A percentile compares a stretch with the other conserved stretches of the same genome.
These are phyloP conservation scores for Vairimorpha apis DNA, from an alignment of 371 early-diverging fungal species.

Conservation along the genomic window DNA sequence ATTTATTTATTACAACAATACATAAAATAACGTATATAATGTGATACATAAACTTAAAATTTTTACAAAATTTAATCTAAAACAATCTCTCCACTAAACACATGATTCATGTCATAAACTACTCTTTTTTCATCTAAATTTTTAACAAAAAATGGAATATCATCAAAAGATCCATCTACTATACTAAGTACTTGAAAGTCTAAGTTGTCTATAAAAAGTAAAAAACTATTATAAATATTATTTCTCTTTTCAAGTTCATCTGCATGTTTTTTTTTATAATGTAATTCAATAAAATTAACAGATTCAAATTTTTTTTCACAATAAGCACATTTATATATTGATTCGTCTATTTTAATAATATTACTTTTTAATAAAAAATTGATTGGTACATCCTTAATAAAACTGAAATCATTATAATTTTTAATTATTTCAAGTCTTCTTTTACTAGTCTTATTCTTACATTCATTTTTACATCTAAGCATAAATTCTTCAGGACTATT, in stretches of 20 bases:
- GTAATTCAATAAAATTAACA: conserved; percentile 17
- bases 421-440: conserved; percentile 19
- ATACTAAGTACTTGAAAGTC: conserved; percentile 10
- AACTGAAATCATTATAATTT: conserved; percentile 7
- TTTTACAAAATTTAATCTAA: too few species aligned
- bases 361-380: conserved; percentile 20
- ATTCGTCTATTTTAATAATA: conserved; percentile 26
- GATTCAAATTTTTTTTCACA: conserved; percentile 30
- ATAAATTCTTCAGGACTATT: conserved; percentile 13
- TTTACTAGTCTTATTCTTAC: background rate
- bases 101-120: conserved; percentile 28
- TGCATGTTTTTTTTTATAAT: conserved; percentile 23
- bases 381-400: conserved; percentile 1
- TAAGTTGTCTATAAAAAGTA: conserved; percentile 6
- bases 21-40: too few species aligned
- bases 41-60: too few species aligned
- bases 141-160: conserved; percentile 15
- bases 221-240: conserved; percentile 16
- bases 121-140: conserved; percentile 10
- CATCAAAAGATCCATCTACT: conserved; percentile 20
- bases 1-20: too few species aligned
- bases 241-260: conserved; percentile 16
- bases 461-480: conserved; percentile 16
- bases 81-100: conserved; percentile 33
- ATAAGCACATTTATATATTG: conserved; percentile 21